Evolutionary conservation across 2,329 filamentous ascomycete species (phyloP).

Genomic region (Erysiphe pulchra): DNA sequence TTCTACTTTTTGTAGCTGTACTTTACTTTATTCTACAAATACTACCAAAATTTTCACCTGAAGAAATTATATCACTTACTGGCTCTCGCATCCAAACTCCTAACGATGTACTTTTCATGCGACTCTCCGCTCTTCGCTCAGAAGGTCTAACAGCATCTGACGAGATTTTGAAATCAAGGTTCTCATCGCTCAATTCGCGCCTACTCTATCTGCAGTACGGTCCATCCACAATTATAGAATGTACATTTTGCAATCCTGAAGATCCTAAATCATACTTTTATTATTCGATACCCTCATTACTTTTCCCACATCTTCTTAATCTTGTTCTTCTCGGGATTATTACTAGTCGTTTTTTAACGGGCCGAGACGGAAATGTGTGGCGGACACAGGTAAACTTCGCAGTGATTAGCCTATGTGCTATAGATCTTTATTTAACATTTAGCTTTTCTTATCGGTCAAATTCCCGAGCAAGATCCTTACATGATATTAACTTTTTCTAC

Average conservation of each 20-base stretch:
- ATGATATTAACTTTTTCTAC: constrained; percentile 43
- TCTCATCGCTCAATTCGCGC: constrained; percentile 45
- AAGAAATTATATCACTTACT: constrained; percentile 61
- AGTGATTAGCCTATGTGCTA: constrained; percentile 27
- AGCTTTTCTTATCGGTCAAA: constrained; percentile 42
- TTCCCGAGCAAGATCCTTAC: constrained; percentile 30
- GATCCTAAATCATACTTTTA: constrained; percentile 46
- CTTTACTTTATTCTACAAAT: constrained; percentile 34
- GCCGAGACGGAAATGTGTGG: constrained; percentile 39
- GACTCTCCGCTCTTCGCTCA: constrained; percentile 33
- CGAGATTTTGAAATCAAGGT: constrained; percentile 35
- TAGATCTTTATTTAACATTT: constrained; percentile 40
- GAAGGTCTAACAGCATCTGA: constrained; percentile 29
- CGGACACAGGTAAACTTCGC: constrained; percentile 41
- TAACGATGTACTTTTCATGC: constrained; percentile 61
- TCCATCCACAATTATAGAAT: constrained; percentile 43
- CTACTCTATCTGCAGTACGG: constrained; percentile 70
- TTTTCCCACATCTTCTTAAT: constrained; percentile 60
- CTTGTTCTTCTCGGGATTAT: constrained; percentile 43
- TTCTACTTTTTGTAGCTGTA: constrained; percentile 26
- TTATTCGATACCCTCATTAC: constrained; percentile 50
- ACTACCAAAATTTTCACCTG: constrained; percentile 39
- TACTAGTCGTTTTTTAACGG: constrained; percentile 43
- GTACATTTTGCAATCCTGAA: constrained; percentile 59
- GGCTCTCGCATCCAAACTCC: constrained; percentile 63